Evolutionary conservation across 2,329 filamentous ascomycete species (phyloP), one percentile per base, ranked within the genome.

Genomic region (Verticillium longisporum): DNA sequence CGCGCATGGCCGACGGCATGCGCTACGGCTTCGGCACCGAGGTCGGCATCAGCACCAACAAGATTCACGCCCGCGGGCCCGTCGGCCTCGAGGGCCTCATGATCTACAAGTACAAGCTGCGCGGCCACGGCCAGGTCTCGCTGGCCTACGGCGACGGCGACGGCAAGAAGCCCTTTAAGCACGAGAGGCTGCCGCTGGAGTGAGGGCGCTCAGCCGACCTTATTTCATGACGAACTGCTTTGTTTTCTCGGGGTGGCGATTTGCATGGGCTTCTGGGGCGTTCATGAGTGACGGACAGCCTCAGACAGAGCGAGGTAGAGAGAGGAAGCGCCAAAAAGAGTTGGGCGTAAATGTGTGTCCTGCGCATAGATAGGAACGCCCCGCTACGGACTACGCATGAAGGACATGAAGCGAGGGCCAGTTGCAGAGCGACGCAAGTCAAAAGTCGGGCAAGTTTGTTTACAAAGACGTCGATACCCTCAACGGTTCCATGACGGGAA

Each of bases 41-140:
- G 77, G 95, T 99, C 31, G 95, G 95, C 60, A 98, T 99, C 76
- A 96, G 91, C 78, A 99, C 95, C 57, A 99, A 97, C 80, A 99
- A 98, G 80, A 97, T 99, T 65, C 95, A 99, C 73, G 90, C 91
- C 1, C 82, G 95, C 58, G 95, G 95, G 0, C 95, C 95, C 0
- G 95, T 99, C 6, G 95, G 95, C 1, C 78, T 99, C 59, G 95
- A 98, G 71, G 95, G 95, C 0, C 76, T 99, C 73, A 97, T 92
- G 72, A 98, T 98, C 64, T 97, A 99, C 78, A 97, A 97, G 80
- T 99, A 97, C 80, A 86, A 95, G 74, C 83, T 99, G 65, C 81
- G 90, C 41, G 95, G 94, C 0, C 80, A 85, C 62, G 95, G 93
- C 10, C 95, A 99, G 67, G 81, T 88, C n/a, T 91, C 91, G 26